Evolutionary conservation across 371 early-diverging fungal genomes (phyloP), one percentile per base, ranked within the genome.

Genomic region (Rhizopus arrhizus): DNA sequence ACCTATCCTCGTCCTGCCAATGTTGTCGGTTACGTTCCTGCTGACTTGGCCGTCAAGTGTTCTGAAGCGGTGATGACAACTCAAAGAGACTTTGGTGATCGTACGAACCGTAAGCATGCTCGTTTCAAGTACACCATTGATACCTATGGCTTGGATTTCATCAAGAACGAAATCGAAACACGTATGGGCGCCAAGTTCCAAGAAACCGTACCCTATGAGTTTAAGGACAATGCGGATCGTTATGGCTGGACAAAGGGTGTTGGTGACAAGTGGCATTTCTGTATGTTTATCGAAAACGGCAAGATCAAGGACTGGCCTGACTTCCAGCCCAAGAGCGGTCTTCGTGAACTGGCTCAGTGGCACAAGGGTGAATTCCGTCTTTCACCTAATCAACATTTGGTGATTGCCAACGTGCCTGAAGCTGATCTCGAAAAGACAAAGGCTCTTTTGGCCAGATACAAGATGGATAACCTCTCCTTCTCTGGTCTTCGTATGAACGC

Each of bases 51-150:
- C 35, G 77, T 94, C 58, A 78, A 77, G 28, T 89, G 93, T 38
- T 90, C 87, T 58, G 94, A 94, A 68, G 87, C 89, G 75, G 93
- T 95, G 33, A 88, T 95, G 86, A 75, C 88, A 0, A 93, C 94
- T 35, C 96, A 96, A 78, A 86, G 96, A 56, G 96, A 96, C 72
- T 89, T 86, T 68, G 96, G 96, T 64, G 94, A 94, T 82, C 90
- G 96, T 64, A 87, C 89, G 76, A 96, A 96, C 90, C 91, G 96
- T 73, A 94, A 94, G 84, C 96, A 96, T 77, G 96, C 96, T 15
- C 91, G 96, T 64, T 81, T 96, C 67, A 96, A 96, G 90, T 96
- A 96, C 84, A 96, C 96, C 48, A 91, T 95, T 63, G 95, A 96
- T 59, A 95, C 95, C 74, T 88, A 91, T 63, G 92, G 95, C 49